phyloP scores from a whole-genome alignment of 2,329 filamentous ascomycete species.

The Pseudogymnoascus sp. region DNA sequence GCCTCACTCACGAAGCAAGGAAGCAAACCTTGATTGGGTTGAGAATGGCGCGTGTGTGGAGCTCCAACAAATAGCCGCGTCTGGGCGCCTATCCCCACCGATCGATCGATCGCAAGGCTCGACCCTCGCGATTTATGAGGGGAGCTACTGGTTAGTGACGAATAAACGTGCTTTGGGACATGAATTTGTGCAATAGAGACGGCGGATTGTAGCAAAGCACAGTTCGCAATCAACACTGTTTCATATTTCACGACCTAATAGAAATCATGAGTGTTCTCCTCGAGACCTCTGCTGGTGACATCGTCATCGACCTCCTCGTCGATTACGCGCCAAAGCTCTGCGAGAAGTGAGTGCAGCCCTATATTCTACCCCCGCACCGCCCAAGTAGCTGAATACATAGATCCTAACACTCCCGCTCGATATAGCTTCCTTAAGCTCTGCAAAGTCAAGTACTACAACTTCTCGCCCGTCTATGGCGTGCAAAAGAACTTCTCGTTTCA shows the following conservation, averaged over 20 bases:
- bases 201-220: background rate
- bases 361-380: slow-evolving; percentile 13
- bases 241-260: background rate
- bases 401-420: slow-evolving; percentile 43
- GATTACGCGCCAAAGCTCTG: slow-evolving; percentile 86
- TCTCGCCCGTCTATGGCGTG: slow-evolving; percentile 82
- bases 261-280: slow-evolving; percentile 78
- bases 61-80: background rate
- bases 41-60: background rate
- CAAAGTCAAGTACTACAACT: slow-evolving; percentile 99
- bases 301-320: slow-evolving; percentile 87
- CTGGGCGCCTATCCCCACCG: background rate
- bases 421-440: slow-evolving; percentile 92
- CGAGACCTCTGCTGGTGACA: slow-evolving; percentile 87
- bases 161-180: background rate
- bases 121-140: background rate
- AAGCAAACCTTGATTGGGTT: background rate
- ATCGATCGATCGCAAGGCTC: slow-evolving; percentile 3
- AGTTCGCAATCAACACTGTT: background rate
- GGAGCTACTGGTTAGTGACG: background rate
- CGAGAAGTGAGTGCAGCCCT: slow-evolving; percentile 69
- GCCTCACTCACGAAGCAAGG: background rate
- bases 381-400: slow-evolving; percentile 43
- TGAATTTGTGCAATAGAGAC: background rate
- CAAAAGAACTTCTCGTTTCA: slow-evolving; percentile 96